A percentile compares a stretch with the other conserved stretches of the same genome.
These are phyloP conservation scores for Astrephomene gubernaculifera DNA, from an alignment of 139 green algal species.

Conservation along the genomic window DNA sequence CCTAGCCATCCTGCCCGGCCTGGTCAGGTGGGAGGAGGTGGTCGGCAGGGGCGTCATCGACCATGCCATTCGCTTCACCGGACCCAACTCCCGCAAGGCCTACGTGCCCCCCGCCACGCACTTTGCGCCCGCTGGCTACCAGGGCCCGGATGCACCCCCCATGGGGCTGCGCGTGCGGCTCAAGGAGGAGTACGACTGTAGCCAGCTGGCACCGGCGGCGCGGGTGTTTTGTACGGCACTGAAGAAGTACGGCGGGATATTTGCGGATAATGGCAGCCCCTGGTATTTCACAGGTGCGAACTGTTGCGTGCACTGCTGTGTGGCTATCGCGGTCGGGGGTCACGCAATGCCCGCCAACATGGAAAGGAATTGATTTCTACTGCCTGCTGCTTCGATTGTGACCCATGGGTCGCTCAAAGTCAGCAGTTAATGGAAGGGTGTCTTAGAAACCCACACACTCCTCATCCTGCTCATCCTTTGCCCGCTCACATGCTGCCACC, in stretches of 20 bases:
- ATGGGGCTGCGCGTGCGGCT: slow-evolving; percentile 57
- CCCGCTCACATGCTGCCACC: too few species aligned
- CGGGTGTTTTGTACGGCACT: slow-evolving; percentile 47
- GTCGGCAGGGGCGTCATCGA: slow-evolving; percentile 36
- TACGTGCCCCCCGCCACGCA: slow-evolving; percentile 47
- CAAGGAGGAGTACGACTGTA: slow-evolving; percentile 36
- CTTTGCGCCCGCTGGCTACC: slow-evolving; percentile 33
- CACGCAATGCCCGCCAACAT: too few species aligned
- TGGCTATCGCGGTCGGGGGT: not conserved
- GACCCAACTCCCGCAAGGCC: slow-evolving; percentile 12
- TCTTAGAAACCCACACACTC: too few species aligned
- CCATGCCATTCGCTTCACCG: slow-evolving; percentile 59
- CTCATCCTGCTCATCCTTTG: too few species aligned
- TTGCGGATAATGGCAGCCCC: slow-evolving; percentile 55
- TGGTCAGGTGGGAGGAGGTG: slow-evolving; percentile 42
- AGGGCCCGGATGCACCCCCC: slow-evolving; percentile 24
- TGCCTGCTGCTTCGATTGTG: too few species aligned
- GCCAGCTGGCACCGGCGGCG: slow-evolving; percentile 3
- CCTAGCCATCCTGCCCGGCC: slow-evolving; percentile 42
- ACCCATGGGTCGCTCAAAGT: too few species aligned
- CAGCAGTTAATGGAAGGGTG: too few species aligned
- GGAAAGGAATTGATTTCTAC: too few species aligned
- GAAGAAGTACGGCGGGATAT: slow-evolving; percentile 54
- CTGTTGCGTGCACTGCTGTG: too few species aligned
- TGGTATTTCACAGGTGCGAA: slow-evolving; percentile 43